Conservation (phyloP, 345 rosid species). For the Sonneratia alba region DNA sequence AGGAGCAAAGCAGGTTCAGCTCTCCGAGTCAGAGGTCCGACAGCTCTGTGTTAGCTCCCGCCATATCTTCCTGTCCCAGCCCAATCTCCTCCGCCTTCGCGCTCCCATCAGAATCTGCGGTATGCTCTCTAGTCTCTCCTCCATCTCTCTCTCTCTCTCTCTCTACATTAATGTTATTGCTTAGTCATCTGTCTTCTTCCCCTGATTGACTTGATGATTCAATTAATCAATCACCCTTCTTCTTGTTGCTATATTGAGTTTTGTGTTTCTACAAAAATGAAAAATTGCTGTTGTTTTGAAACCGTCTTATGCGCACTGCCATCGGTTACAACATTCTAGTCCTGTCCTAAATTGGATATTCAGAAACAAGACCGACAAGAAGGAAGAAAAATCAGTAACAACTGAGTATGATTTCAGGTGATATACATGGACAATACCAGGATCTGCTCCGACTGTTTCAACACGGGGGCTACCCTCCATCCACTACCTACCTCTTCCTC, state of each 20-base stretch:
- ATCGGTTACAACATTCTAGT: too few relatives aligned
- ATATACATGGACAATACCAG: constrained; percentile 90
- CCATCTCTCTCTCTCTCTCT: constrained; percentile 1
- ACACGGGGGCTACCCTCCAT: constrained; percentile 82
- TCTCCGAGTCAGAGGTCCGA: constrained; percentile 95
- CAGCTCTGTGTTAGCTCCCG: constrained; percentile 93
- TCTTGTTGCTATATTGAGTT: neutral
- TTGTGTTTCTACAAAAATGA: neutral
- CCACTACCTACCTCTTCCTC: constrained; percentile 82
- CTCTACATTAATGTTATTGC: neutral
- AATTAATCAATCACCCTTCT: neutral
- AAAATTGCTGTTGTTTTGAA: too few relatives aligned
- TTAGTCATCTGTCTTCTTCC: neutral
- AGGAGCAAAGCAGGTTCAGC: constrained; percentile 93
- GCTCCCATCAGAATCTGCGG: constrained; percentile 86
- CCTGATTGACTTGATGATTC: too few relatives aligned
- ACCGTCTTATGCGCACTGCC: too few relatives aligned
- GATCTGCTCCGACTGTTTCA: constrained; percentile 85
- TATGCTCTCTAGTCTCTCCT: constrained; percentile 25
- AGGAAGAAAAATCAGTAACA: neutral
- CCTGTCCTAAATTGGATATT: neutral
- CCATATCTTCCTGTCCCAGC: constrained; percentile 82
- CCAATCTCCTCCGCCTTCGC: constrained; percentile 58
- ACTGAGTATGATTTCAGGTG: constrained; percentile 41
- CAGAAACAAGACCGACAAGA: neutral